A percentile compares a stretch with the other conserved stretches of the same genome.
Evolutionary conservation across 73 alveolate genomes (phyloP).

Genomic region (Effrenium voratum): DNA sequence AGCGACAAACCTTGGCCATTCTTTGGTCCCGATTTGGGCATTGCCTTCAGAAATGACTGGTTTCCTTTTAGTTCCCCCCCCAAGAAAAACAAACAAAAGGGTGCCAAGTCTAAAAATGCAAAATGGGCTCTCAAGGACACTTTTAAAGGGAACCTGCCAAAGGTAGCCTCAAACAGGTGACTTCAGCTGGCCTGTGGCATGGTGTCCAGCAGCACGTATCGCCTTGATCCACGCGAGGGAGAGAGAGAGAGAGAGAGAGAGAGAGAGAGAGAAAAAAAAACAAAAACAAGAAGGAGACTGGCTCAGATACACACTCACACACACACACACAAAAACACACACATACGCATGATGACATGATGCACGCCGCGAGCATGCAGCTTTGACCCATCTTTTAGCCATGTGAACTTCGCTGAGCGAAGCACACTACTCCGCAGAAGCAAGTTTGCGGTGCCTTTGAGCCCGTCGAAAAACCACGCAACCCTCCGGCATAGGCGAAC

Average conservation of each 20-base stretch:
- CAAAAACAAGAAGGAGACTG: background rate
- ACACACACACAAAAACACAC: background rate
- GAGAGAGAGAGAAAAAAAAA: background rate
- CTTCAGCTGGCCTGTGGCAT: conserved; percentile 52
- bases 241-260: no score
- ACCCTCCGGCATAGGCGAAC: no score
- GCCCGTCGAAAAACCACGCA: no score
- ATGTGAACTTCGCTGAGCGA: no score
- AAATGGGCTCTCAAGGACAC: background rate
- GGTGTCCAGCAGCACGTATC: conserved; percentile 74
- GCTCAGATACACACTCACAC: background rate
- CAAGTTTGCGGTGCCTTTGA: no score
- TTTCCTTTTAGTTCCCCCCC: background rate
- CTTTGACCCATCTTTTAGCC: no score
- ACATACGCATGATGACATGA: background rate
- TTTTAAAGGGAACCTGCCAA: background rate
- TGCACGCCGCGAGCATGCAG: no score
- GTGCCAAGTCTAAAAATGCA: background rate
- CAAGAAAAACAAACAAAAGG: background rate
- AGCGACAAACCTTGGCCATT: no score
- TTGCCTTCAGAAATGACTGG: no score
- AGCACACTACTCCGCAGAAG: no score
- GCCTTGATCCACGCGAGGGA: no score
- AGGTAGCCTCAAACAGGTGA: background rate
- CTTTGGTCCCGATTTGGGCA: no score